Evolutionary conservation across 164 flowering plant genomes (phyloP).

Genomic region (Pachysandra terminalis): DNA sequence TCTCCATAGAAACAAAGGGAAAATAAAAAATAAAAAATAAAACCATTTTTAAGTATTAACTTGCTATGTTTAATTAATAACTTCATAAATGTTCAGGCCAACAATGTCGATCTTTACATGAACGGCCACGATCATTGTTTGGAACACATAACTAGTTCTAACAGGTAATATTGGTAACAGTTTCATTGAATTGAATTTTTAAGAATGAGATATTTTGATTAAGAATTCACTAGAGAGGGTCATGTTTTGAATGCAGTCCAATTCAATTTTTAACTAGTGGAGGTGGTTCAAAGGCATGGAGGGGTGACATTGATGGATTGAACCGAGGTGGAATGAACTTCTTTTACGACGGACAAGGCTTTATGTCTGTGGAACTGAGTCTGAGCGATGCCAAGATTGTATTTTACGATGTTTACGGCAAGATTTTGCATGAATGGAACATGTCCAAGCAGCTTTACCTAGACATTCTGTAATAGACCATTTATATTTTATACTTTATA

Average conservation of each 20-base stretch:
- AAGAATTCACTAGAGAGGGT: background rate
- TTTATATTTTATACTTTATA: too few species aligned
- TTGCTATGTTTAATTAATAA: too few species aligned
- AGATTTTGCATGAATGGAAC: slow-evolving; percentile 37
- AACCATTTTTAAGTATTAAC: background rate
- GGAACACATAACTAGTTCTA: slow-evolving; percentile 44
- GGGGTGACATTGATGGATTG: slow-evolving; percentile 33
- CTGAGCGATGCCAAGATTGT: slow-evolving; percentile 18
- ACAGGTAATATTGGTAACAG: slow-evolving; percentile 31
- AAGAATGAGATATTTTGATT: background rate
- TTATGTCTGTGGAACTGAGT: slow-evolving; percentile 39
- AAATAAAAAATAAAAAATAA: background rate
- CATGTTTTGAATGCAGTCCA: slow-evolving; percentile 31
- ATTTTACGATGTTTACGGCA: slow-evolving; percentile 53
- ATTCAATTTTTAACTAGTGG: slow-evolving; percentile 66
- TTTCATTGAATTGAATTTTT: background rate
- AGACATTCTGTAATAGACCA: background rate
- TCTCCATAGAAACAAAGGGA: background rate
- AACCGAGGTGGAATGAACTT: slow-evolving; percentile 34
- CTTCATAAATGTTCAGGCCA: slow-evolving; percentile 31
- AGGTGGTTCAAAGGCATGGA: slow-evolving; percentile 84
- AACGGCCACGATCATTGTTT: slow-evolving; percentile 80
- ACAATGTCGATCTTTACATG: slow-evolving; percentile 57
- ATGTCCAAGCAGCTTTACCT: slow-evolving; percentile 25
- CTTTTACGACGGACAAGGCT: slow-evolving; percentile 68